Evolutionary conservation across 768 basidiomycete species (phyloP), one percentile per base, ranked within the genome.

Genomic region (Dendrothele bispora): DNA sequence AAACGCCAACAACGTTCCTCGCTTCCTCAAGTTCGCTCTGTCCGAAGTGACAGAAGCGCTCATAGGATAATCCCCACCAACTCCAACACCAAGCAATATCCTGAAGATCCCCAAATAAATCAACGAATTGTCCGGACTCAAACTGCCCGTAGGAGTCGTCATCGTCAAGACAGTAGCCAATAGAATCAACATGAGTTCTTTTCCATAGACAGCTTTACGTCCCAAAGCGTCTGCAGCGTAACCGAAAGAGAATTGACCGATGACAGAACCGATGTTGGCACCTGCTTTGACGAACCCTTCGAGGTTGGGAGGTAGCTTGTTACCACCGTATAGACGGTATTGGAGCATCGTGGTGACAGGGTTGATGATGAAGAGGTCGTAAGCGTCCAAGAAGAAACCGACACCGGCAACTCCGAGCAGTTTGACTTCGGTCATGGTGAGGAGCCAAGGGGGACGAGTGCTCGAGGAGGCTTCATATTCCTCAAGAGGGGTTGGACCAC

Each of bases 171-270:
- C 87, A 2, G 88, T 90, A 0, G 84, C 87, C 42, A 89, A 51
- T 57, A 91, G 89, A 54, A 88, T 88, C 49, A 91, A 67, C 78
- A 89, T 85, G 43, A 91, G 75, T 57, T 90, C 88, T 60, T 88
- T 86, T 7, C 87, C 86, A 52, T 88, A 87, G 43, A 88, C 72
- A 1, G 80, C 78, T 58, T 87, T 86, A 12, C 87, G 79, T 5
- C 87, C 87, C 3, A 86, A 56, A 11, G 80, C 69, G 57, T 87
- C 86, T 5, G 84, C 86, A 43, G 75, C 65, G 51, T 84, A 85
- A 14, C 84, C 84, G 49, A 85, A 86, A 2, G 57, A 57, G 53
- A 86, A 80, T 65, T 86, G 84, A 40, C 82, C 85, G 43, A 87
- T 78, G 53, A 88, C 84, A 51, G 79, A 80, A 2, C 84, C 85